Evolutionary conservation across 1,284 basidiomycete genomes (phyloP), one percentile per base, ranked within the genome.

Genomic region (Puccinia novopanici): DNA sequence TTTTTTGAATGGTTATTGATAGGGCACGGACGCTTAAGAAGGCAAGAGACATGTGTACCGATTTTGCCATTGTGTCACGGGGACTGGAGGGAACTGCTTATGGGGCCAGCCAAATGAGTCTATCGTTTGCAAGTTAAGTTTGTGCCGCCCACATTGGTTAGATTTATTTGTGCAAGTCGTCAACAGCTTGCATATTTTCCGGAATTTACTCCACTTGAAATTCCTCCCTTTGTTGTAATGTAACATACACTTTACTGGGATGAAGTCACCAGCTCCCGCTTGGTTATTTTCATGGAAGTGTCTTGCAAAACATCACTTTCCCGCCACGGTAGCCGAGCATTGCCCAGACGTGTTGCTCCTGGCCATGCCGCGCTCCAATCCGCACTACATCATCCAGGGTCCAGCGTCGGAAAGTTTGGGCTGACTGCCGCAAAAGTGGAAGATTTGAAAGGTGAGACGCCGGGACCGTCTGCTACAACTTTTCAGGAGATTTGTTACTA

Each of bases 21-120:
- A 78, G 76, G 24, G 76, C 76, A 19, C 76, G 76, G 24, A 78
- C 76, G 52, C 63, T 78, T 12, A 78, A 78, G 55, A 78, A 78
- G 55, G 76, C 76, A 9, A 65, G 67, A 68, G 76, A 78, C 45
- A 17, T 78, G 19, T 78, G 76, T 30, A 19, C 27, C 34, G 76
- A 78, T 42, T 78, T 78, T 24, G 76, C 76, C n/a, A 78, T 78
- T 34, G 48, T 78, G 8, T 45, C 65, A 15, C 54, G 76, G 59
- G 76, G 76, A 34, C 52, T 78, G 19, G 76, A 78, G 19, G 76
- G 76, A 4, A 78, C 76, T 45, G 76, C 54, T 0, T 78, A 78
- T 78, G 76, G 76, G 22, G 65, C 76, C 8, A 78, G 76, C 55
- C 65, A 71, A 59, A 40, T 78, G 42, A 68, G 63, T 45, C 70